phyloP scores from a whole-genome alignment of 495 filamentous ascomycete genomes.

The Tuber indicum region DNA sequence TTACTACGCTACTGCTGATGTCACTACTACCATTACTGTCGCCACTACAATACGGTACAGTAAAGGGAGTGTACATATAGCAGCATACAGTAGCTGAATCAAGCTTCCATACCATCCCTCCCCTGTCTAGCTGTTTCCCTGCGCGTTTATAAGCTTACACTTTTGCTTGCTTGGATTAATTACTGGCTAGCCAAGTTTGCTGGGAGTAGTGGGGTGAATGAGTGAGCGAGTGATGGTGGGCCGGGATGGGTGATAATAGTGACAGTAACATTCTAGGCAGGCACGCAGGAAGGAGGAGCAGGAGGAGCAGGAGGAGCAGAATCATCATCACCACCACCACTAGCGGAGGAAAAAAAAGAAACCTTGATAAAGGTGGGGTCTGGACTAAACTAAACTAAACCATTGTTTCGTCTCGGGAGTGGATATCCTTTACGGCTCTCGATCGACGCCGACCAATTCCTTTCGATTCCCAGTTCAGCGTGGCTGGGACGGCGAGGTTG shows the following conservation, averaged over 20 bases:
- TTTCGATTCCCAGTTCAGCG: not conserved
- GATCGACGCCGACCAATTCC: not conserved
- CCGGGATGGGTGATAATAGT: not conserved
- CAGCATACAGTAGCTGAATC: not conserved
- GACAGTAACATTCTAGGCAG: not conserved
- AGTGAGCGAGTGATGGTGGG: not conserved
- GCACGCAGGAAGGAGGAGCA: not conserved
- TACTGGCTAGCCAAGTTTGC: not conserved
- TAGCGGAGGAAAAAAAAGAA: not conserved
- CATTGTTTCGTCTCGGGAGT: slow-evolving; percentile 1
- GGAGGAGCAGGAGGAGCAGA: not conserved
- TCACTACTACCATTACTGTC: not conserved
- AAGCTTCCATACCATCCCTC: not conserved
- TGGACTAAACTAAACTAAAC: not conserved
- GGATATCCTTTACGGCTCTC: not conserved
- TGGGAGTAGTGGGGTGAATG: not conserved
- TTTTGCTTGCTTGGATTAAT: not conserved
- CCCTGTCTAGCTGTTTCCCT: not conserved
- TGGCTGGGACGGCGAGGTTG: not conserved
- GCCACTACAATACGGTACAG: not conserved
- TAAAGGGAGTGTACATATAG: not conserved
- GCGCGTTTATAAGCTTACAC: not conserved
- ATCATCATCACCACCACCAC: not conserved
- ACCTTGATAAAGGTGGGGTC: not conserved
- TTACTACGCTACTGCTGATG: not conserved